A percentile compares a stretch with the other conserved stretches of the same genome.
Conservation (phyloP, 2,329 filamentous ascomycete genomes). For the Nigrograna mackinnonii region DNA sequence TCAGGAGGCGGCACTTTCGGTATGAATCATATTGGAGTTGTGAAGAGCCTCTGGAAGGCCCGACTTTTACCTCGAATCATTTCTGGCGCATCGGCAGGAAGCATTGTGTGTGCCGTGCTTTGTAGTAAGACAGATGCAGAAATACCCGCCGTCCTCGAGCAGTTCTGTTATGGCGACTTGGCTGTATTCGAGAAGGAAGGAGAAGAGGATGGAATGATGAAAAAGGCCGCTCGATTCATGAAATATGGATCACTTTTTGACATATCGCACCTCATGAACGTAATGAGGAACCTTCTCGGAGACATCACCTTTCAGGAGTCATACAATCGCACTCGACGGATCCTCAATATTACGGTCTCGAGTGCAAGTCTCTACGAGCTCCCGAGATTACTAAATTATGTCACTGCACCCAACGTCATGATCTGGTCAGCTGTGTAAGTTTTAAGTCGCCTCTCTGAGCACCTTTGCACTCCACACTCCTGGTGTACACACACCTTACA, state of each 20-base stretch:
- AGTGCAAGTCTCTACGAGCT: conserved; percentile 86
- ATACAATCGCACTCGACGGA: conserved; percentile 89
- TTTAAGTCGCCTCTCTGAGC: conserved; percentile 11
- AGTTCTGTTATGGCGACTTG: conserved; percentile 79
- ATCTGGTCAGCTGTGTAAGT: conserved; percentile 89
- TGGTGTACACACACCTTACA: too few species aligned
- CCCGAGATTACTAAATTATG: conserved; percentile 85
- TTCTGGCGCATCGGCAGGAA: conserved; percentile 84
- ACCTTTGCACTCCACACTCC: background rate
- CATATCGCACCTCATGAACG: conserved; percentile 76
- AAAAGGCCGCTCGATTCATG: conserved; percentile 72
- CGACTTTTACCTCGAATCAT: conserved; percentile 82
- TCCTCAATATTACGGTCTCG: conserved; percentile 93
- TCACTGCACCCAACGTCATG: conserved; percentile 91
- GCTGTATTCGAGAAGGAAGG: conserved; percentile 73
- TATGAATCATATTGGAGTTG: conserved; percentile 88
- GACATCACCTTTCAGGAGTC: conserved; percentile 95
- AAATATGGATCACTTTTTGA: conserved; percentile 87
- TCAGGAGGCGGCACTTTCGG: conserved; percentile 89
- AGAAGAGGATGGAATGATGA: conserved; percentile 64
- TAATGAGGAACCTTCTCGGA: conserved; percentile 80
- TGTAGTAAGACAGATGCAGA: conserved; percentile 80
- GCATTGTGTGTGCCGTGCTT: conserved; percentile 80
- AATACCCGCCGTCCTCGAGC: conserved; percentile 68
- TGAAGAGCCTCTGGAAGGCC: conserved; percentile 78